Base-by-base conservation (phyloP, 345 rosid species). In the Eucalyptus sp. region DNA sequence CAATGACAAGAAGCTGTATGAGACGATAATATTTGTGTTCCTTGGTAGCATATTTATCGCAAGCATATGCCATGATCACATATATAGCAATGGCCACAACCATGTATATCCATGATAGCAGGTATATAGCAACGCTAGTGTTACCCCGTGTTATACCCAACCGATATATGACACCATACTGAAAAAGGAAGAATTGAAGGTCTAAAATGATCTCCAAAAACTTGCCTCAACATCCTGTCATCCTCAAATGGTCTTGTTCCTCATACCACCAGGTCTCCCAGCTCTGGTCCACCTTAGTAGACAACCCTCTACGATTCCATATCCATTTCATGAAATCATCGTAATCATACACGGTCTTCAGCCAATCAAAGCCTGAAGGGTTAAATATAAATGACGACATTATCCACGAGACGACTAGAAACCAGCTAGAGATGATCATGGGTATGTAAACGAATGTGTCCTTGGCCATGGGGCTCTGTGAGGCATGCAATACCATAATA, bases 251-350 rank as follows among this genome's bases (percentile, higher is more conserved):
- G 89, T 93, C 96, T 51, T 97, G 99, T 87, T 97, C 99, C 91
- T 93, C 98, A 0, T 95, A 92, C 98, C 98, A 97, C 99, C 99
- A 97, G 80, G 92, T 92, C 92, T 97, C 99, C 99, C 99, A 97
- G 92, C 97, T 96, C 88, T 92, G 92, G 79, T 95, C 97, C 12
- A 97, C 95, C 89, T 91, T 94, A 44, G 95, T n/a, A 41, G 1
- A 41, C 5, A 41, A 41, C 41, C 41, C 41, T 41, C 1, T 41
- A 5, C 5, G 41, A 41, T 41, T 41, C 41, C 5, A 41, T 41
- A 41, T 41, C 41, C 41, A 41, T 1, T 41, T 41, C 41, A 41
- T 41, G 5, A 41, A 41, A 4, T 41, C 41, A 41, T 41, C 1
- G 41, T 41, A 41, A 41, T 41, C 41, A 41, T 1, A 1, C 41